phyloP scores from a whole-genome alignment of 805 yeast genomes.

The Wickerhamiella alocasiicola region DNA sequence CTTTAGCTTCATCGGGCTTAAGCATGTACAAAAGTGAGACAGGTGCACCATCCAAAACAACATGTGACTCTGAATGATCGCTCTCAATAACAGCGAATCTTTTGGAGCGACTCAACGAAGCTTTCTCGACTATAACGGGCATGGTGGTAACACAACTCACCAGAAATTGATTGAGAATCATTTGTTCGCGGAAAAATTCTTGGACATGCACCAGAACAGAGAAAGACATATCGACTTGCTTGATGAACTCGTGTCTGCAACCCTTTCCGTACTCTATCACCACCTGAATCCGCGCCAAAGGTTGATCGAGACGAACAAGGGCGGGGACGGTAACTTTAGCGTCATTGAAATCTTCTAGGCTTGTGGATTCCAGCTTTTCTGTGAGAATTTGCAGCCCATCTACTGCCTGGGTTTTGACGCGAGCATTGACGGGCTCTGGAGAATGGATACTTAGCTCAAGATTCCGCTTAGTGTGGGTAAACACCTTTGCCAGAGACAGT shows the following conservation, averaged over 20 bases:
- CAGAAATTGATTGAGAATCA: conserved; percentile 54
- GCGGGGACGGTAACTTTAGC: conserved; percentile 24
- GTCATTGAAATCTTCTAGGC: conserved; percentile 10
- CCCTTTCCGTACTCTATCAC: conserved; percentile 22
- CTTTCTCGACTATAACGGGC: conserved; percentile 45
- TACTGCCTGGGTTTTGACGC: conserved; percentile 14
- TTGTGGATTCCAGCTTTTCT: conserved; percentile 15
- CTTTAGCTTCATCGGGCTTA: conserved; percentile 19
- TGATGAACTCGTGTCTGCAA: conserved; percentile 19
- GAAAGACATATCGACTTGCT: conserved; percentile 39
- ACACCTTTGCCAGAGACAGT: conserved; percentile 15
- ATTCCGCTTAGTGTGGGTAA: conserved; percentile 17
- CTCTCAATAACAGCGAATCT: conserved; percentile 24
- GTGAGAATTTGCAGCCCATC: conserved; percentile 17
- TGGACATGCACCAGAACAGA: conserved; percentile 66
- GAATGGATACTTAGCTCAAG: conserved; percentile 13
- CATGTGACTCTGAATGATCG: conserved; percentile 27
- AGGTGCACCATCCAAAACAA: conserved; percentile 62
- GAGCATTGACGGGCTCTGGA: conserved; percentile 12
- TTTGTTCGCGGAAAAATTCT: conserved; percentile 51
- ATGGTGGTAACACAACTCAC: conserved; percentile 44
- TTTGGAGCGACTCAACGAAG: conserved; percentile 30
- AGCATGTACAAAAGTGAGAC: conserved; percentile 49
- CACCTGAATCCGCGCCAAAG: conserved; percentile 19
- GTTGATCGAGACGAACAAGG: conserved; percentile 20